Base-by-base conservation (phyloP, 192 early-diverging fungal genomes). In the Dissophora ornata region DNA sequence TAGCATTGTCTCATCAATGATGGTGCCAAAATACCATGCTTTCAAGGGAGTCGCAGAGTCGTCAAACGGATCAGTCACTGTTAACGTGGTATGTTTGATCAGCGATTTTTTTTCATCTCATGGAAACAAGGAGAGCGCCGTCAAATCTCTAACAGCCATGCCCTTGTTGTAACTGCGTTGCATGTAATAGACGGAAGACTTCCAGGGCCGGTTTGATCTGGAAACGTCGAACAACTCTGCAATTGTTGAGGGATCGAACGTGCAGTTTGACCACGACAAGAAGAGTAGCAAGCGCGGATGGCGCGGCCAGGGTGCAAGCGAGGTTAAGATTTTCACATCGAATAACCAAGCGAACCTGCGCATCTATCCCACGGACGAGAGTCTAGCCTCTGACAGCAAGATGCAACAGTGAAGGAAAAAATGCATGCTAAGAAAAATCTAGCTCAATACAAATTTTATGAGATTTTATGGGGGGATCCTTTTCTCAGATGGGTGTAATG, bases 281-380 rank as follows among this genome's bases (percentile, higher is more conserved):
- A 77, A 67, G 42, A 45, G 13, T 9, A 32, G 13, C 18, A 77
- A 77, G 59, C 41, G 25, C 11, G 73, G 73, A 11, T 29, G 28
- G 16, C 73, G 32, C 15, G 64, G 59, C 13, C 28, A 53, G 12
- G 73, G 73, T 2, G 24, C 18, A 6, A 41, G 63, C 16, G 22
- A 62, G 19, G 38, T 77, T 26, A 62, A 30, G 25, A n/a, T 77
- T 28, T 1, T 13, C 15, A 57, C 73, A 10, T 61, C 41, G 18
- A 77, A 77, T 41, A 11, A 28, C 4, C 30, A 44, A 26, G 33
- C 59, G 13, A 67, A 33, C 26, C 40, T 77, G 32, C 44, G 65
- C 12, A 62, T 77, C 54, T 77, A 77, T 53, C 65, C 73, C 30
- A 45, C 46, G 0, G 73, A 64, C 7, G 59, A 67, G 12, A 77